Conservation (phyloP, 1,139 yeast species). For the Hyphopichia buzzinii region DNA sequence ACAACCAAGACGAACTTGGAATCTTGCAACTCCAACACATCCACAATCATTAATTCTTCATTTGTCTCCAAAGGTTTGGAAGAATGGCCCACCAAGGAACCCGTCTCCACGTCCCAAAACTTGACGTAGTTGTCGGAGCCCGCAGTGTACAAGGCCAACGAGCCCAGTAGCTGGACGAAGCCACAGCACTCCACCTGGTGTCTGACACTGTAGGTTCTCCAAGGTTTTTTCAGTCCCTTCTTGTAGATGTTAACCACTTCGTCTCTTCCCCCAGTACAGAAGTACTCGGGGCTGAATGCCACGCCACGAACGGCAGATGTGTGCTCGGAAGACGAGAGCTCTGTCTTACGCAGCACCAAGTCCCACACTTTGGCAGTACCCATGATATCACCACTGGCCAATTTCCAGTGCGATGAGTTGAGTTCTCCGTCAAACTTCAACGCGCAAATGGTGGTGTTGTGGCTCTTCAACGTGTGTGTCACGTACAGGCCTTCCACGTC, state of each 20-base stretch:
- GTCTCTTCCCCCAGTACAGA: slow-evolving; percentile 89
- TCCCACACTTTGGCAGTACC: slow-evolving; percentile 92
- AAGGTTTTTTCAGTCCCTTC: slow-evolving; percentile 40
- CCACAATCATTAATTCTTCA: slow-evolving; percentile 70
- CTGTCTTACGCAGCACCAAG: slow-evolving; percentile 71
- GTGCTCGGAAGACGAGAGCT: slow-evolving; percentile 69
- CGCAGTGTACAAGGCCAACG: slow-evolving; percentile 62
- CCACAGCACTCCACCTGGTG: slow-evolving; percentile 85
- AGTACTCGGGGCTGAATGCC: slow-evolving; percentile 51
- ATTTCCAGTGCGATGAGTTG: slow-evolving; percentile 69
- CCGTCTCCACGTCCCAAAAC: slow-evolving; percentile 52
- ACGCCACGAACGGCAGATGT: slow-evolving; percentile 84
- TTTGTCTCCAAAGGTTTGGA: slow-evolving; percentile 50
- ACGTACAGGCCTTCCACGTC: slow-evolving; percentile 85
- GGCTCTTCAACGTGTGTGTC: slow-evolving; percentile 91
- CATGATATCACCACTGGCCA: slow-evolving; percentile 85
- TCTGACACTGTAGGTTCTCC: slow-evolving; percentile 66
- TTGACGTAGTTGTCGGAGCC: slow-evolving; percentile 72
- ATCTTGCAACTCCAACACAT: slow-evolving; percentile 39
- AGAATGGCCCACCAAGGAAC: slow-evolving; percentile 44
- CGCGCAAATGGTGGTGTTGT: slow-evolving; percentile 88
- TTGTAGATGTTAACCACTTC: slow-evolving; percentile 68
- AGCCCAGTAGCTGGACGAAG: slow-evolving; percentile 42
- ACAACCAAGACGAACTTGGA: slow-evolving; percentile 43
- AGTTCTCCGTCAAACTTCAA: slow-evolving; percentile 71